phyloP scores from a whole-genome alignment of 108 stramenopile genomes.

The Bacterosira constricta region DNA sequence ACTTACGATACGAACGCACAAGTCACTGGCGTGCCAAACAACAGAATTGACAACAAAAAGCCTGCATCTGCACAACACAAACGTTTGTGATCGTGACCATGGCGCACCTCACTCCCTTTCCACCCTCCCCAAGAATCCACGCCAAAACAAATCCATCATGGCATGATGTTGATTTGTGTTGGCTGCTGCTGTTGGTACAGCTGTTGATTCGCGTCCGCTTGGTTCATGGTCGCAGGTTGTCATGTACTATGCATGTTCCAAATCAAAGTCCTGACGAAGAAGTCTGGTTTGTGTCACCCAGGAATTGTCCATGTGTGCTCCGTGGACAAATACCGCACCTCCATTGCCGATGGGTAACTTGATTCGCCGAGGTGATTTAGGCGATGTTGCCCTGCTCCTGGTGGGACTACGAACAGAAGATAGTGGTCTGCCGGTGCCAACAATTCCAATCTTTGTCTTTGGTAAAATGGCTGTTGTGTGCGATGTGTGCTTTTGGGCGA shows the following conservation, averaged over 20 bases:
- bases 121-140: too few relatives aligned
- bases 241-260: slow-evolving; percentile 61
- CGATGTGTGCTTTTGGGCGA: too few relatives aligned
- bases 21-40: too few relatives aligned
- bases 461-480: too few relatives aligned
- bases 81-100: too few relatives aligned
- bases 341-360: slow-evolving; percentile 19
- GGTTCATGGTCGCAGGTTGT: neutral
- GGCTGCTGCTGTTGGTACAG: too few relatives aligned
- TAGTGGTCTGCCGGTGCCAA: neutral
- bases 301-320: slow-evolving; percentile 55
- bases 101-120: too few relatives aligned
- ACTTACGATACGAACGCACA: too few relatives aligned
- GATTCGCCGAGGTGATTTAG: neutral
- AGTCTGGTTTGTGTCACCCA: slow-evolving; percentile 63
- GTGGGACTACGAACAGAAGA: neutral
- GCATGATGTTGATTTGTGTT: neutral
- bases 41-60: too few relatives aligned
- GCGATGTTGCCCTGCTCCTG: slow-evolving; percentile 1
- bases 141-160: too few relatives aligned
- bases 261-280: slow-evolving; percentile 60
- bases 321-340: slow-evolving; percentile 50
- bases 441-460: neutral
- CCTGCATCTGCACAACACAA: too few relatives aligned
- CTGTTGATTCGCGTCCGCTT: too few relatives aligned